phyloP scores from a whole-genome alignment of 192 early-diverging fungal species.

The Thoreauomyces humboldtii region DNA sequence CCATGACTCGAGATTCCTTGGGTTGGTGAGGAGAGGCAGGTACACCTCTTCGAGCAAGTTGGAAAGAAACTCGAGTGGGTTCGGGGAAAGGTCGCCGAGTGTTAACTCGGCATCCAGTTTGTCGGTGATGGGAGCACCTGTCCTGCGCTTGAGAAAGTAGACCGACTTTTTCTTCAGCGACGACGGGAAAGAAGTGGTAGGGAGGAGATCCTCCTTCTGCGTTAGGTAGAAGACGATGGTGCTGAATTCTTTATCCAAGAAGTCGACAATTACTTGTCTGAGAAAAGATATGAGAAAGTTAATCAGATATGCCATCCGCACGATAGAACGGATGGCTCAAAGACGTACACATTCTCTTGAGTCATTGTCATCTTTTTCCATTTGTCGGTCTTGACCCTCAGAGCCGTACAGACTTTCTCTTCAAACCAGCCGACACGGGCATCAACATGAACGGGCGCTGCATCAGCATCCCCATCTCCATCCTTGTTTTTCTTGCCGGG shows the following conservation, averaged over 20 bases:
- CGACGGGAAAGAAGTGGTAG: slow-evolving; percentile 52
- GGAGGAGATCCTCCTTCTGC: slow-evolving; percentile 58
- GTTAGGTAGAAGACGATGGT: slow-evolving; percentile 63
- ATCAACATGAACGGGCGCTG: slow-evolving; percentile 46
- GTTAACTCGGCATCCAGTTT: slow-evolving; percentile 59
- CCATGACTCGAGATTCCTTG: slow-evolving; percentile 64
- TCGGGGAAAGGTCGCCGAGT: slow-evolving; percentile 57
- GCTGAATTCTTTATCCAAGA: slow-evolving; percentile 54
- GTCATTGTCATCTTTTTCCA: slow-evolving; percentile 56
- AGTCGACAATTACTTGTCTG: slow-evolving; percentile 56
- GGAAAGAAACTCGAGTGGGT: slow-evolving; percentile 60
- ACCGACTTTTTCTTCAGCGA: slow-evolving; percentile 57
- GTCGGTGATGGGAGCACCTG: slow-evolving; percentile 45
- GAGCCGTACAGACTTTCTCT: slow-evolving; percentile 49
- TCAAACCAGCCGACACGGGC: slow-evolving; percentile 58
- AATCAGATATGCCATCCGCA: no score
- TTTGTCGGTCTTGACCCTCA: slow-evolving; percentile 62
- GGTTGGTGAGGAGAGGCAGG: slow-evolving; percentile 59
- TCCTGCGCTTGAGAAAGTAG: slow-evolving; percentile 57
- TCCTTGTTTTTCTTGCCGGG: slow-evolving; percentile 48
- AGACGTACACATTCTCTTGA: slow-evolving; percentile 50
- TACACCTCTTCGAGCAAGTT: slow-evolving; percentile 63
- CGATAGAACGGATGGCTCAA: no score
- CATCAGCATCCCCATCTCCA: slow-evolving; percentile 39
- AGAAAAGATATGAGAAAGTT: not conserved